A percentile compares a stretch with the other conserved stretches of the same genome.
Evolutionary conservation across 176 grass and related monocot species (phyloP).

Genomic region (Oryza australiensis): DNA sequence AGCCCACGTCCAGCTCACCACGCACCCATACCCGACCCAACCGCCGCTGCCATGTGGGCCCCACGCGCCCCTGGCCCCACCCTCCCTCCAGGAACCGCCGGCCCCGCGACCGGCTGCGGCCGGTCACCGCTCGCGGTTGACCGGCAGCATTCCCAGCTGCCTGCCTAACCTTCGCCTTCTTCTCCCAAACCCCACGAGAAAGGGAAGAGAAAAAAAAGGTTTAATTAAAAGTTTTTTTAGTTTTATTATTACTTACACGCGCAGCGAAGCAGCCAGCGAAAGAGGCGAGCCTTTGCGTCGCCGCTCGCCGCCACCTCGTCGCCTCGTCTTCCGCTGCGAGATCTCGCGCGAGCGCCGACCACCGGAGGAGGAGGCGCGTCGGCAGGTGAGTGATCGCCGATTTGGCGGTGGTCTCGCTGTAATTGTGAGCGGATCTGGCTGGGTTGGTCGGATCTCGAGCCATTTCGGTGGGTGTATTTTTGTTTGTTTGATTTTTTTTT

Average conservation of each 20-base stretch:
- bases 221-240: background rate
- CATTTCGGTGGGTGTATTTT: background rate
- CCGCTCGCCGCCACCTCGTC: background rate
- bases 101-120: slow-evolving; percentile 36
- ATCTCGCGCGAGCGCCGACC: slow-evolving; percentile 28
- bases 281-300: slow-evolving; percentile 47
- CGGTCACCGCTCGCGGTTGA: slow-evolving; percentile 20
- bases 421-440: slow-evolving; percentile 42
- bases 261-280: slow-evolving; percentile 45
- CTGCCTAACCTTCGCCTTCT: background rate
- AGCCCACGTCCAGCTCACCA: slow-evolving; percentile 40
- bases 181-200: slow-evolving; percentile 24
- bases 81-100: slow-evolving; percentile 29
- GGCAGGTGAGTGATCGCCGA: slow-evolving; percentile 19
- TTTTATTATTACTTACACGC: slow-evolving; percentile 24
- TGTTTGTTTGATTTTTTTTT: slow-evolving; percentile 19
- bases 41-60: slow-evolving; percentile 6
- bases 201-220: background rate
- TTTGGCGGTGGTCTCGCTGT: background rate
- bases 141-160: slow-evolving; percentile 15
- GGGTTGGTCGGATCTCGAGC: slow-evolving; percentile 52
- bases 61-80: background rate
- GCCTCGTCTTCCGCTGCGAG: background rate
- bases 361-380: background rate
- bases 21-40: background rate